Conservation (phyloP, 148 eudicot genomes). For the Arctostaphylos glauca region DNA sequence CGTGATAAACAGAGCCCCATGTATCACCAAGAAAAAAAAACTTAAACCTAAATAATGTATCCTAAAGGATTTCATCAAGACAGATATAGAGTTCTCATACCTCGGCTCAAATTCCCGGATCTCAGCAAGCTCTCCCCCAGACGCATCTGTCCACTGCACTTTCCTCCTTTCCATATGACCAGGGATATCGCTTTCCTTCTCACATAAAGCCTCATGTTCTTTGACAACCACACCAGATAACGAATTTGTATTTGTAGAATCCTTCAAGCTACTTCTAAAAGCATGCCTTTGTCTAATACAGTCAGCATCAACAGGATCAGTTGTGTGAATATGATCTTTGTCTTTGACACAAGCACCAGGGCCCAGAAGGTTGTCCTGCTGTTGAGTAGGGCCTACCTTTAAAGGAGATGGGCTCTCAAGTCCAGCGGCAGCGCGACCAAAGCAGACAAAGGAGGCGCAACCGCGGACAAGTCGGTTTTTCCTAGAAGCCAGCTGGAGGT, state of each 20-base stretch:
- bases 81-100: slow-evolving; percentile 33
- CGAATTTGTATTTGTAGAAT: slow-evolving; percentile 28
- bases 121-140: slow-evolving; percentile 90
- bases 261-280: slow-evolving; percentile 81
- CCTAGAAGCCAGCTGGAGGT: slow-evolving; percentile 93
- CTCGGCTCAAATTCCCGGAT: slow-evolving; percentile 89
- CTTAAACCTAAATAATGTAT: background rate
- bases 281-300: slow-evolving; percentile 27
- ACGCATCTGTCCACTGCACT: slow-evolving; percentile 91
- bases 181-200: slow-evolving; percentile 22
- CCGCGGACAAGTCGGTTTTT: slow-evolving; percentile 74
- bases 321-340: slow-evolving; percentile 35
- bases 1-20: background rate
- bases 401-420: slow-evolving; percentile 69
- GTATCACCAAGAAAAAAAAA: background rate
- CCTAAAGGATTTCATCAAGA: background rate
- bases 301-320: slow-evolving; percentile 33
- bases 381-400: slow-evolving; percentile 79
- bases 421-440: slow-evolving; percentile 86
- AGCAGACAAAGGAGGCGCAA: slow-evolving; percentile 83
- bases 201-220: slow-evolving; percentile 33
- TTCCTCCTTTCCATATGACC: slow-evolving; percentile 46
- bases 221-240: slow-evolving; percentile 25
- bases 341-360: slow-evolving; percentile 34
- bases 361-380: slow-evolving; percentile 36